Percentiles rank a stretch among this genome's conserved stretches.
These are phyloP conservation scores for Skeletonema marinoi DNA, from an alignment of 108 stramenopile species.

Conservation along the genomic window DNA sequence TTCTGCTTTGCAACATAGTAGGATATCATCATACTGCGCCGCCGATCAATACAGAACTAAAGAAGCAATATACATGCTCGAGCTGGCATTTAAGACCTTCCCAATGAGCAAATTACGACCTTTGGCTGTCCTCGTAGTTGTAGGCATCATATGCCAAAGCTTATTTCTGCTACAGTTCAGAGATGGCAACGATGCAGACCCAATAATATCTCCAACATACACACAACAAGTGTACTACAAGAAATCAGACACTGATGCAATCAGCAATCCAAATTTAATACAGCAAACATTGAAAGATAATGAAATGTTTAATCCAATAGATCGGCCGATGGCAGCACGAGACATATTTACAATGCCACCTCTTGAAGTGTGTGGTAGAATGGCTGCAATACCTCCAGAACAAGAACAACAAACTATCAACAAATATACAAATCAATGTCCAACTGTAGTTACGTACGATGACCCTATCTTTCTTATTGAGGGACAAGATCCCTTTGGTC, in stretches of 20 bases:
- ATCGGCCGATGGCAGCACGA: not conserved
- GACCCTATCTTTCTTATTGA: constrained; percentile 16
- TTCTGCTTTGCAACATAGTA: no score
- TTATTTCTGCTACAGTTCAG: not conserved
- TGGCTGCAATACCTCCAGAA: constrained; percentile 2
- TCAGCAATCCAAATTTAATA: not conserved
- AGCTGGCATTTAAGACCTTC: not conserved
- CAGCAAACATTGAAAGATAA: not conserved
- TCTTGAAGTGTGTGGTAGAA: constrained; percentile 1
- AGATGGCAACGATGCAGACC: not conserved
- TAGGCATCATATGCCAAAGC: not conserved
- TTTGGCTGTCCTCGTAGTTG: not conserved
- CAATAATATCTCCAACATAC: not conserved
- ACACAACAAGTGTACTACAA: not conserved
- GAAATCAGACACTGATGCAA: not conserved
- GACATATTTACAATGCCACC: not conserved
- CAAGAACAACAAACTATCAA: not conserved
- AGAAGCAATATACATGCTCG: no score
- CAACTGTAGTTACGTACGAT: not conserved
- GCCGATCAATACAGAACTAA: no score
- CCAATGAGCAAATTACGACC: not conserved
- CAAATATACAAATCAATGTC: not conserved
- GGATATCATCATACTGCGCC: no score
- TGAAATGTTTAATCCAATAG: not conserved
- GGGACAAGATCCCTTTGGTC: constrained; percentile 17